These are phyloP conservation scores for Coemansia sp. DNA, from an alignment of 192 early-diverging fungal genomes.

Conservation along the genomic window DNA sequence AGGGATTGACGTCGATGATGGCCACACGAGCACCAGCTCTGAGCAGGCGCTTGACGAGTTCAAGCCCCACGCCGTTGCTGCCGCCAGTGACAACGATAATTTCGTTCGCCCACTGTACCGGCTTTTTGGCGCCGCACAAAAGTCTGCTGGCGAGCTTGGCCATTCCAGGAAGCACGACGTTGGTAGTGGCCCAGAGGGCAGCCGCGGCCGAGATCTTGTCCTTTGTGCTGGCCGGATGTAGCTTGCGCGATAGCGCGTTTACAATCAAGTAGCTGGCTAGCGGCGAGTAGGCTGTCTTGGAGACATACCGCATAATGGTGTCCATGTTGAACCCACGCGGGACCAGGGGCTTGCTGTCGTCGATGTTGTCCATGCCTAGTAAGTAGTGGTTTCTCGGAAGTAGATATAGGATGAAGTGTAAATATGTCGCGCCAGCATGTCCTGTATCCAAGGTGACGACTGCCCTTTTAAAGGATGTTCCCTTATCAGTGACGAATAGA, in stretches of 20 bases:
- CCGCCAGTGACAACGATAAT: slow-evolving; percentile 48
- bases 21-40: slow-evolving; percentile 39
- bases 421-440: too few species aligned
- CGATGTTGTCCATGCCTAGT: slow-evolving; percentile 28
- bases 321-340: slow-evolving; percentile 49
- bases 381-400: not conserved
- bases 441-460: not conserved
- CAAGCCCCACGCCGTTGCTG: slow-evolving; percentile 47
- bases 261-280: slow-evolving; percentile 37
- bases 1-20: slow-evolving; percentile 41
- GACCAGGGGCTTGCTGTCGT: slow-evolving; percentile 50
- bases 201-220: slow-evolving; percentile 25
- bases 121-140: slow-evolving; percentile 1
- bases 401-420: not conserved
- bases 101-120: slow-evolving; percentile 36
- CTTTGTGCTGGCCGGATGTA: not conserved
- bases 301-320: slow-evolving; percentile 35
- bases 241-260: slow-evolving; percentile 13
- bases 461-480: not conserved
- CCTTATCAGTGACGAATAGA: not conserved
- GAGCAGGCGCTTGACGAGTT: slow-evolving; percentile 35
- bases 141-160: slow-evolving; percentile 14
- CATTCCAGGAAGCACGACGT: slow-evolving; percentile 25
- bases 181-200: slow-evolving; percentile 40
- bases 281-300: slow-evolving; percentile 28